Evolutionary conservation across 2,329 filamentous ascomycete genomes (phyloP).

Genomic region (Canariomyces notabilis): DNA sequence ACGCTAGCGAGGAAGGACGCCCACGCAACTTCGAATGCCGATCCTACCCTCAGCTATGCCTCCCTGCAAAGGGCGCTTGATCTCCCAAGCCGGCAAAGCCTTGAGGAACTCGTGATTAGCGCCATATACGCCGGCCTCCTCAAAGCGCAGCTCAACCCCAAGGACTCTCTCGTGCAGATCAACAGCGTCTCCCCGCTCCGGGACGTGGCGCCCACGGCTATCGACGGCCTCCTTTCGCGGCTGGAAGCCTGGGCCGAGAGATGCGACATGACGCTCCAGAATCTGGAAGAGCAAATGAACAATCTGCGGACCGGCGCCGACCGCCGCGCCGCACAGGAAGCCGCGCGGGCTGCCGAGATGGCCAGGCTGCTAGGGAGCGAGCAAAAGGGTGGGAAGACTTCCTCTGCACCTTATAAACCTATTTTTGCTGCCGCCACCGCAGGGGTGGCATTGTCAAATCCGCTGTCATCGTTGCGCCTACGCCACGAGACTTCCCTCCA

Average conservation of each 20-base stretch:
- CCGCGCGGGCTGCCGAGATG: constrained; percentile 43
- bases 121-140: constrained; percentile 84
- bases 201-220: constrained; percentile 70
- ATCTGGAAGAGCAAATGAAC: constrained; percentile 71
- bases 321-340: constrained; percentile 46
- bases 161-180: constrained; percentile 67
- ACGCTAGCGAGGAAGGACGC: constrained; percentile 67
- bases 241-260: constrained; percentile 73
- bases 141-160: constrained; percentile 76
- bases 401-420: neutral
- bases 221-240: constrained; percentile 62
- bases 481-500: neutral
- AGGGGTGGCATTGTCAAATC: neutral
- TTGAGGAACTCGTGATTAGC: constrained; percentile 82
- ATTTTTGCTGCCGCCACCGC: neutral
- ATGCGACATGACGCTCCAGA: constrained; percentile 67
- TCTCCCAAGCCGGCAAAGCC: constrained; percentile 60
- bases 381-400: constrained; percentile 23
- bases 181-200: constrained; percentile 79
- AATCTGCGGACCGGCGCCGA: constrained; percentile 57
- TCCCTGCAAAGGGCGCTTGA: constrained; percentile 62
- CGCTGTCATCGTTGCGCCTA: neutral
- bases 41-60: constrained; percentile 59
- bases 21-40: constrained; percentile 6
- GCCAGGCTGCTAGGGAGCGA: constrained; percentile 46